Percentiles rank a stretch among this genome's conserved stretches.
phyloP scores from a whole-genome alignment of 305 asterid genomes.

The Solanum chacoense region DNA sequence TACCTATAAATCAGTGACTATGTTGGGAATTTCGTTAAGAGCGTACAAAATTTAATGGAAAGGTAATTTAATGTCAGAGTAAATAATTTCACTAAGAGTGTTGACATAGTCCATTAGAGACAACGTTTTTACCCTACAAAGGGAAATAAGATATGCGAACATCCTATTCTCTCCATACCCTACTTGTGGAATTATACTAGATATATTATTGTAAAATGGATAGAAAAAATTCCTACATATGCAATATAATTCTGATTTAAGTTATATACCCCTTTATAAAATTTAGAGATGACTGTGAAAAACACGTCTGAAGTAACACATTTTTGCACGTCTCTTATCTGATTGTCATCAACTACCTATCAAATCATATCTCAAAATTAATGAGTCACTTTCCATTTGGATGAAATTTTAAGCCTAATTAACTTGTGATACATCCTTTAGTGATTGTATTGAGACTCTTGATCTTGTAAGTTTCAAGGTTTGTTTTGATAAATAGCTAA shows the following conservation, averaged over 20 bases:
- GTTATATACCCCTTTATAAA: background rate
- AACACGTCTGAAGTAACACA: too few species aligned
- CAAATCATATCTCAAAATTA: background rate
- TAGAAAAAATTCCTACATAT: background rate
- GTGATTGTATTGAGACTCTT: too few species aligned
- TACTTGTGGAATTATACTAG: background rate
- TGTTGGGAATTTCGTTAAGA: background rate
- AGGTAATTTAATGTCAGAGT: too few species aligned
- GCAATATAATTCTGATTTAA: background rate
- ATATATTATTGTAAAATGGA: background rate
- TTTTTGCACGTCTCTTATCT: too few species aligned
- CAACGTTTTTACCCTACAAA: background rate
- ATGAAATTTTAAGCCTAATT: too few species aligned
- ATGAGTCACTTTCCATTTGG: background rate
- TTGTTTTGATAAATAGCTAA: too few species aligned
- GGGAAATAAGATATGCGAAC: too few species aligned
- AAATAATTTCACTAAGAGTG: background rate
- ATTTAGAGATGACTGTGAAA: too few species aligned
- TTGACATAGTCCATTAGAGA: background rate
- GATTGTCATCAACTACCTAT: background rate
- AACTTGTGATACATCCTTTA: too few species aligned
- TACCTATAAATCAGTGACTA: background rate
- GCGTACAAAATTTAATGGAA: background rate
- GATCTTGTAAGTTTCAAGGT: background rate
- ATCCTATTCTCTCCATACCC: background rate